Conservation (phyloP, 2,329 filamentous ascomycete species). For the Sclerotiophoma versabilis region DNA sequence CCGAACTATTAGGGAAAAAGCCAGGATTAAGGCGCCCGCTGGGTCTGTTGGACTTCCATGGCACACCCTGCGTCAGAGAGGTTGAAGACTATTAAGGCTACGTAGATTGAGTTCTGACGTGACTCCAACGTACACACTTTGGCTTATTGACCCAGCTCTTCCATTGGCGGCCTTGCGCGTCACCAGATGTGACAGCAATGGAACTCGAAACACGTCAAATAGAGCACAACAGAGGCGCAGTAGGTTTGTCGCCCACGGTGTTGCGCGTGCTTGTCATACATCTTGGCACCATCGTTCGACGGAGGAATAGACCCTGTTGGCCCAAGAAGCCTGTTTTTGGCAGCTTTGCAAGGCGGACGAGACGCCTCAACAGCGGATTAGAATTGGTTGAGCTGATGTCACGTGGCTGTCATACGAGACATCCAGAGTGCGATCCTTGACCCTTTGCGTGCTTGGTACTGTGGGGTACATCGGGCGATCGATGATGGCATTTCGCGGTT, state of each 20-base stretch:
- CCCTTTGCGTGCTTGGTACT: slow-evolving; percentile 12
- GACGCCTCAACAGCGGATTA: not conserved
- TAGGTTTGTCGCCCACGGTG: not conserved
- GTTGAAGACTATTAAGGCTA: not conserved
- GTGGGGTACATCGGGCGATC: slow-evolving; percentile 19
- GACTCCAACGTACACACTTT: not conserved
- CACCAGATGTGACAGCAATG: not conserved
- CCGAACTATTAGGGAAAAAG: no score
- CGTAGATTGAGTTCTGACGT: not conserved
- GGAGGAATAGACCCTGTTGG: not conserved
- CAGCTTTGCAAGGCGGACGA: slow-evolving; percentile 14
- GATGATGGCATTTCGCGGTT: slow-evolving; percentile 17
- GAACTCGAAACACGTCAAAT: not conserved
- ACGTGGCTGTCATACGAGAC: slow-evolving; percentile 19
- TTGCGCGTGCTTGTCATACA: slow-evolving; percentile 5
- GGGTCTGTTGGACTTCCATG: no score
- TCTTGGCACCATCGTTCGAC: not conserved
- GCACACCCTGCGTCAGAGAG: not conserved
- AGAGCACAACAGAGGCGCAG: not conserved
- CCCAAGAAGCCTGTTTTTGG: slow-evolving; percentile 14
- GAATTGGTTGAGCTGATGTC: slow-evolving; percentile 16
- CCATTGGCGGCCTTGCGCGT: not conserved
- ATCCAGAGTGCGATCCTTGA: slow-evolving; percentile 12
- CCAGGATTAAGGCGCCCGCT: not conserved
- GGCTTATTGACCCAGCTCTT: not conserved